Base-by-base conservation (phyloP, 176 grass and related monocot species). In the Rhynchospora pubera region DNA sequence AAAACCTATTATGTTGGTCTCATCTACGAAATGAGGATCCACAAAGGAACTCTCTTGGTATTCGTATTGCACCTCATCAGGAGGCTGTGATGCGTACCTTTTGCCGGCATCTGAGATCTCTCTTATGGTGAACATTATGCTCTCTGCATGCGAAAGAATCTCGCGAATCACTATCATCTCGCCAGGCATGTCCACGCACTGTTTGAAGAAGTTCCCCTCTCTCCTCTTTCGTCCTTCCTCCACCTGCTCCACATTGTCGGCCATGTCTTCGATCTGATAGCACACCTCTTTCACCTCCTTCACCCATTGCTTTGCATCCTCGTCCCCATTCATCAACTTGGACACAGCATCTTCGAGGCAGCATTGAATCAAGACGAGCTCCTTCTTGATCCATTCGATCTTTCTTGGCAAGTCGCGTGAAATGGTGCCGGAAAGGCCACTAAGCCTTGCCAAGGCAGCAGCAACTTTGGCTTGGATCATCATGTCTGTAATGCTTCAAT, bases 241-340 rank as follows among this genome's bases (percentile, higher is more conserved):
- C 43, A 62, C 78, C 46, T 80, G 78, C 59, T 61, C 16, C 78
- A 80, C 43, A 26, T 80, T 19, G 16, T 80, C 78, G 4, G 23
- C 34, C 39, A 64, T 10, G 78, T 80, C 78, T 16, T 80, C 57
- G n/a, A 80, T 80, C 56, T 62, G 56, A 62, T 80, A 63, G 9
- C 57, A 80, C 34, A 46, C 78, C 9, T 80, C 56, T 42, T 62
- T 80, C 34, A 80, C 78, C 63, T 63, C 39, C 32, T 80, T 80
- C 57, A 64, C 32, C 78, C 78, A 80, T 23, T 34, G 57, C 59
- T 45, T 80, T 26, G 78, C 78, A 5, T 14, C 5, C 23, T 80
- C 78, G 1, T 80, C 57, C 2, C 58, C 78, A 0, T 80, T 62
- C 7, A 9, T 16, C 15, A 32, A 64, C 42, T 80, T 80, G 9